A percentile compares a stretch with the other conserved stretches of the same genome.
Conservation (phyloP, 2,329 filamentous ascomycete genomes). For the Cladosporium velox region DNA sequence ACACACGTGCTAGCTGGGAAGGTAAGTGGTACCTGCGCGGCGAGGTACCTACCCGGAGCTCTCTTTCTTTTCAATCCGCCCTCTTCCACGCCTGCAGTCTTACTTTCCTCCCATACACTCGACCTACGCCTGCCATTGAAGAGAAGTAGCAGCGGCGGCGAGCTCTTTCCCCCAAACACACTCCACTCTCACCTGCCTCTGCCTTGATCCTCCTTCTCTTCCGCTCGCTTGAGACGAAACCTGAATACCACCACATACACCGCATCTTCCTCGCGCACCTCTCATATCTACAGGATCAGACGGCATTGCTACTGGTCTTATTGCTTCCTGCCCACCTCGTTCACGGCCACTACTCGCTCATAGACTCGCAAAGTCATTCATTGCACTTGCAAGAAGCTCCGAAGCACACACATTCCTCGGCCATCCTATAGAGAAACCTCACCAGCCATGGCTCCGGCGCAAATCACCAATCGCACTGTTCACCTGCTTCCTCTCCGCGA, state of each 20-base stretch:
- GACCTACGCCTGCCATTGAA: conserved; percentile 9
- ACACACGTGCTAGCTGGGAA: conserved; percentile 4
- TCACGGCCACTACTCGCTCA: conserved; percentile 6
- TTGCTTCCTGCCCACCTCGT: not conserved
- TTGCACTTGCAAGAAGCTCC: not conserved
- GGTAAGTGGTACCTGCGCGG: conserved; percentile 17
- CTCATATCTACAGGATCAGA: conserved; percentile 9
- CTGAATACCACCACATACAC: conserved; percentile 1
- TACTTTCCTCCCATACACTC: not conserved
- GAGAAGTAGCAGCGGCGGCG: conserved; percentile 10
- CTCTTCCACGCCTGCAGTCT: conserved; percentile 8
- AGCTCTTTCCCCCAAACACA: conserved; percentile 12
- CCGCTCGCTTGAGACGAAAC: conserved; percentile 2
- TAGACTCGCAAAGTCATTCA: not conserved
- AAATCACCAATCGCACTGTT: conserved; percentile 51
- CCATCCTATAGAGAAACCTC: not conserved
- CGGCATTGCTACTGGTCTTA: conserved; percentile 19
- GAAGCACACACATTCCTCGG: conserved; percentile 11
- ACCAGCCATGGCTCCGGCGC: conserved; percentile 39
- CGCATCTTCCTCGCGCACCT: conserved; percentile 11
- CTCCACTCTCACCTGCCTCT: conserved; percentile 6
- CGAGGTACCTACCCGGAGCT: not conserved
- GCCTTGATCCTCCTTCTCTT: conserved; percentile 1
- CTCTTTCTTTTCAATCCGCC: conserved; percentile 15
- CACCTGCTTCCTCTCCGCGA: conserved; percentile 91